Evolutionary conservation across 73 alveolate species (phyloP).

Genomic region (Paramecium tetraurelia): DNA sequence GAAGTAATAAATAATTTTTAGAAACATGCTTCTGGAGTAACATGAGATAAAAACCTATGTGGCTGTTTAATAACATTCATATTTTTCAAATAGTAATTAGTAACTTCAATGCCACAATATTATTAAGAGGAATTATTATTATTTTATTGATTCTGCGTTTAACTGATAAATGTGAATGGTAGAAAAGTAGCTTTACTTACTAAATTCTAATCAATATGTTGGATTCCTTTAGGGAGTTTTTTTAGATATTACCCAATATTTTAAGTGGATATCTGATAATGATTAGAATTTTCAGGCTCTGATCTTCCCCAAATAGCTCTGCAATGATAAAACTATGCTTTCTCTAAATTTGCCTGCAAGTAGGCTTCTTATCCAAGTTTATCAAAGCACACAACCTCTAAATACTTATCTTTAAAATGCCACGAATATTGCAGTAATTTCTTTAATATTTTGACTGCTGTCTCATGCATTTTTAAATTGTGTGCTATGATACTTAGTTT

Average conservation of each 20-base stretch:
- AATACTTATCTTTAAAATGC: conserved; percentile 19
- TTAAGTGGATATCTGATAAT: background rate
- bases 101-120: background rate
- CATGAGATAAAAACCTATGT: background rate
- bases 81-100: background rate
- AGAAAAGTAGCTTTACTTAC: conserved; percentile 26
- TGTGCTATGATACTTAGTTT: conserved; percentile 23
- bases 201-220: background rate
- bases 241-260: background rate
- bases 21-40: background rate
- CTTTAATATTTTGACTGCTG: background rate
- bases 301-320: conserved; percentile 45
- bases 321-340: conserved; percentile 24
- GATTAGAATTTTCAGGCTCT: conserved; percentile 38
- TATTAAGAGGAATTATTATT: background rate
- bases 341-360: conserved; percentile 12
- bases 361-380: conserved; percentile 9
- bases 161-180: background rate
- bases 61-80: background rate
- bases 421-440: conserved; percentile 20
- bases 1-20: background rate
- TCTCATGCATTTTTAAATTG: background rate
- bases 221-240: conserved; percentile 39
- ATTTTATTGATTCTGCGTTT: background rate
- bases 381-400: conserved; percentile 22